Conservation (phyloP, 1,139 yeast species). For the Groenewaldozyma auringiensis region DNA sequence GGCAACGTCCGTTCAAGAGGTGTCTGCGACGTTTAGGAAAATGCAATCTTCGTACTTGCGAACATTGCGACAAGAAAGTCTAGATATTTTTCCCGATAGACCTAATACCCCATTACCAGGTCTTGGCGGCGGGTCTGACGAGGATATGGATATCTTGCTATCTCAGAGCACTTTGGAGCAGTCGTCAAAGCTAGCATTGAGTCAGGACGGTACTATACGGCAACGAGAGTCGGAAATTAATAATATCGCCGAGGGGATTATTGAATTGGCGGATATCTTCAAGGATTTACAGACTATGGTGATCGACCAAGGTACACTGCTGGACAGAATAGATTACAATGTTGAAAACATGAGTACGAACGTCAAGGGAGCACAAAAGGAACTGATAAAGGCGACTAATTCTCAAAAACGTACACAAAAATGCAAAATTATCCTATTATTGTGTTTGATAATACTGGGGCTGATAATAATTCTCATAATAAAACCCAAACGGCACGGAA, state of each 20-base stretch:
- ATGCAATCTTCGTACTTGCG: slow-evolving; percentile 84
- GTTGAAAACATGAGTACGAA: slow-evolving; percentile 70
- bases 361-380: slow-evolving; percentile 68
- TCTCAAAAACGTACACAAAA: slow-evolving; percentile 88
- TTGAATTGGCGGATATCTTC: slow-evolving; percentile 88
- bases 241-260: slow-evolving; percentile 84
- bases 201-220: slow-evolving; percentile 37
- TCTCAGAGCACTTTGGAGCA: slow-evolving; percentile 40
- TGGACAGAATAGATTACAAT: slow-evolving; percentile 90
- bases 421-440: slow-evolving; percentile 74
- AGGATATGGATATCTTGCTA: slow-evolving; percentile 34
- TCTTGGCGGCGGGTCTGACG: slow-evolving; percentile 19
- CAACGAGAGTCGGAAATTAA: slow-evolving; percentile 86
- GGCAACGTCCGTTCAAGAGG: slow-evolving; percentile 76
- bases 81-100: slow-evolving; percentile 21
- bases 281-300: slow-evolving; percentile 88
- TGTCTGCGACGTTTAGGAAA: slow-evolving; percentile 70
- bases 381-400: slow-evolving; percentile 63
- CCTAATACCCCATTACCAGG: slow-evolving; percentile 28
- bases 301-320: slow-evolving; percentile 89
- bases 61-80: slow-evolving; percentile 34
- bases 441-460: slow-evolving; percentile 63
- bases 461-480: slow-evolving; percentile 63
- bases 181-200: slow-evolving; percentile 15
- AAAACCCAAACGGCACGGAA: slow-evolving; percentile 48